phyloP scores from a whole-genome alignment of 768 basidiomycete genomes.

The Lactarius sp. region DNA sequence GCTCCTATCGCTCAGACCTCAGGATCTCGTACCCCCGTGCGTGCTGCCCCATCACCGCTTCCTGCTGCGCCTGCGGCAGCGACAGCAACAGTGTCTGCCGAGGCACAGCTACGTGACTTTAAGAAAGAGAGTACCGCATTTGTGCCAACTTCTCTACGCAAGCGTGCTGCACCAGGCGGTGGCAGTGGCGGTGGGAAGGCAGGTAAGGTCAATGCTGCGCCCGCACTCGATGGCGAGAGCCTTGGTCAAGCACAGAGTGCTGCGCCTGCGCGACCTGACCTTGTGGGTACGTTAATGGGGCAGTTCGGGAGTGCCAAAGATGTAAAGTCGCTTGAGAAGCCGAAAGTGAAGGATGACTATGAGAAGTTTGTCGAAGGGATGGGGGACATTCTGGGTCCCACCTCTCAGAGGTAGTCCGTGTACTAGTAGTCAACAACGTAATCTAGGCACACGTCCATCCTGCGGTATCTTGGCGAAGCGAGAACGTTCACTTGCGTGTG shows the following conservation, averaged over 20 bases:
- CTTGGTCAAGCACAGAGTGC: constrained; percentile 28
- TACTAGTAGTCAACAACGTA: background rate
- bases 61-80: constrained; percentile 36
- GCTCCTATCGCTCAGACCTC: constrained; percentile 12
- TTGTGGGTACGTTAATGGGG: constrained; percentile 54
- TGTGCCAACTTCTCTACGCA: constrained; percentile 76
- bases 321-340: constrained; percentile 26
- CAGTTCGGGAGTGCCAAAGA: constrained; percentile 44
- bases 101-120: constrained; percentile 83
- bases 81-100: constrained; percentile 75
- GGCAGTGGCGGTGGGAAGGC: constrained; percentile 30
- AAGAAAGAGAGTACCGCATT: constrained; percentile 95
- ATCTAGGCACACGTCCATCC: background rate
- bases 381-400: constrained; percentile 51
- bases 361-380: constrained; percentile 73
- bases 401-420: background rate
- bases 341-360: constrained; percentile 57
- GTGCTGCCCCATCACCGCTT: constrained; percentile 34
- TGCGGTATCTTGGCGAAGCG: background rate
- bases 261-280: constrained; percentile 52
- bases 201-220: constrained; percentile 25
- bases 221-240: constrained; percentile 34
- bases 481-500: background rate
- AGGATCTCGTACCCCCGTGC: constrained; percentile 19
- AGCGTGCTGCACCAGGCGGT: constrained; percentile 36